Conservation (phyloP, 1,139 yeast species). For the Suhomyces bolitotheri region DNA sequence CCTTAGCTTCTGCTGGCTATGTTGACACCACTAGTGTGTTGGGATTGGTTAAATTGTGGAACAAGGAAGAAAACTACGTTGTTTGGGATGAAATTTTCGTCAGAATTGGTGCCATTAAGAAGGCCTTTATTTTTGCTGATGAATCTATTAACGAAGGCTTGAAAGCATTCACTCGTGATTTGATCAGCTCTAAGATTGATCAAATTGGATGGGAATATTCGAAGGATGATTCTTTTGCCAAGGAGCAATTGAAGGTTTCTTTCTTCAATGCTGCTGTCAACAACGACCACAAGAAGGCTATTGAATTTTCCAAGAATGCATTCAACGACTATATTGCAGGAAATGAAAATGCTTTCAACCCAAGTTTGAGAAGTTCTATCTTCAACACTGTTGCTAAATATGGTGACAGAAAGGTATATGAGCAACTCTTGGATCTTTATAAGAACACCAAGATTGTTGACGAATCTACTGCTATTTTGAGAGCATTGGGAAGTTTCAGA, state of each 20-base stretch:
- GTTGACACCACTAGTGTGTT: slow-evolving; percentile 67
- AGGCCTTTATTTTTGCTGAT: slow-evolving; percentile 73
- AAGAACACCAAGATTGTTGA: slow-evolving; percentile 65
- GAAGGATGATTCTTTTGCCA: slow-evolving; percentile 63
- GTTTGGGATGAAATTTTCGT: slow-evolving; percentile 75
- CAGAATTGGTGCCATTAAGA: slow-evolving; percentile 54
- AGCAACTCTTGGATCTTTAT: slow-evolving; percentile 64
- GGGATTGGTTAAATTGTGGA: slow-evolving; percentile 67
- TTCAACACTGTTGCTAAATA: slow-evolving; percentile 66
- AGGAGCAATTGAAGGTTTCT: slow-evolving; percentile 72
- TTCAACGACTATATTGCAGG: slow-evolving; percentile 65
- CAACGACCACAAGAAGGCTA: slow-evolving; percentile 56
- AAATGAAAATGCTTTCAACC: slow-evolving; percentile 65
- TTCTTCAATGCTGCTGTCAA: slow-evolving; percentile 70
- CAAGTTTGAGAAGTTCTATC: slow-evolving; percentile 74
- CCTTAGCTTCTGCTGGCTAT: slow-evolving; percentile 73
- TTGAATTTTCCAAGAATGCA: slow-evolving; percentile 53
- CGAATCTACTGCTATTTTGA: slow-evolving; percentile 75
- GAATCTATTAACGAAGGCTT: slow-evolving; percentile 56
- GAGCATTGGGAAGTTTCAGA: slow-evolving; percentile 71
- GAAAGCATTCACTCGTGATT: slow-evolving; percentile 56
- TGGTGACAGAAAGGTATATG: slow-evolving; percentile 66
- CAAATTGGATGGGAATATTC: slow-evolving; percentile 70
- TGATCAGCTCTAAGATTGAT: slow-evolving; percentile 59
- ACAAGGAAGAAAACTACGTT: slow-evolving; percentile 63